phyloP scores from a whole-genome alignment of 306 rosid genomes.

The Cyamopsis tetragonoloba region DNA sequence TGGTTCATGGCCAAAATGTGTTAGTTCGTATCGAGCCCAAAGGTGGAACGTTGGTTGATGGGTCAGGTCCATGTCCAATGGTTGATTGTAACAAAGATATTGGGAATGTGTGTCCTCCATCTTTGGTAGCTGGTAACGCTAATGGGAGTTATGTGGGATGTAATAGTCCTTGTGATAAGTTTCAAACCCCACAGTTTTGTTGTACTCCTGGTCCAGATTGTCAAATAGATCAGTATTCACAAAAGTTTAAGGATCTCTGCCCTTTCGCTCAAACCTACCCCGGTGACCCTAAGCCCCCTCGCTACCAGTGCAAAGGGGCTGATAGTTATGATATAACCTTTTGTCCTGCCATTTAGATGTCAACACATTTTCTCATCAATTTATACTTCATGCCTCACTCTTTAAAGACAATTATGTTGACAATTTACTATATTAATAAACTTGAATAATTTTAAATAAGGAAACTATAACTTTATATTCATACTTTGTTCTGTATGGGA shows the following conservation, averaged over 20 bases:
- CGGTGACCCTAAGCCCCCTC: conserved; percentile 20
- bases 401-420: too few relatives aligned
- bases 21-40: conserved; percentile 19
- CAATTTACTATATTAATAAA: too few relatives aligned
- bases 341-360: not conserved
- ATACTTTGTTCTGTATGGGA: too few relatives aligned
- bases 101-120: conserved; percentile 13
- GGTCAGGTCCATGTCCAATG: conserved; percentile 24
- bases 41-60: conserved; percentile 30
- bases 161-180: conserved; percentile 34
- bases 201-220: conserved; percentile 26
- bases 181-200: conserved; percentile 31
- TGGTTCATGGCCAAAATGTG: conserved; percentile 38
- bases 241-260: conserved; percentile 14
- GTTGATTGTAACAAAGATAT: conserved; percentile 23
- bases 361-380: too few relatives aligned
- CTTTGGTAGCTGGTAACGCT: not conserved
- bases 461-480: too few relatives aligned
- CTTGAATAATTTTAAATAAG: too few relatives aligned
- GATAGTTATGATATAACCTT: conserved; percentile 21
- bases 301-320: conserved; percentile 35
- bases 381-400: too few relatives aligned
- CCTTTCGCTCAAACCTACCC: conserved; percentile 26
- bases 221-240: conserved; percentile 18
- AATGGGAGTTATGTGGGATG: conserved; percentile 24